Evolutionary conservation across 768 basidiomycete genomes (phyloP), one percentile per base, ranked within the genome.

Genomic region (Pulveroboletus sp.): DNA sequence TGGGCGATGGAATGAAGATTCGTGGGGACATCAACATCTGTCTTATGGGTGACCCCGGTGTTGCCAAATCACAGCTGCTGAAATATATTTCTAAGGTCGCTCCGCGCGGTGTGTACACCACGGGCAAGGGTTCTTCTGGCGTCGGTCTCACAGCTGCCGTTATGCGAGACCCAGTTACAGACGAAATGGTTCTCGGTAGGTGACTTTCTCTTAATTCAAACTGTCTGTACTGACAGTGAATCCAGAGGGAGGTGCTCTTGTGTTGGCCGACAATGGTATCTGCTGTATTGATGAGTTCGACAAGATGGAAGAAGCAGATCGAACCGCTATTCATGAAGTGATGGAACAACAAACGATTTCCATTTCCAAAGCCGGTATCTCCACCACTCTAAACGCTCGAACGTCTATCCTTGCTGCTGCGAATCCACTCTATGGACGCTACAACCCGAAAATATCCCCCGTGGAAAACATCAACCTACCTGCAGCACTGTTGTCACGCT

Each of bases 331-430:
- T 54, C 96, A 99, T 72, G 96, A 99, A 78, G 96, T 99, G 52
- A 99, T 99, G 96, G 95, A 98, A 71, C 96, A 98, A 69, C 96
- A 99, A 72, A 99, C 96, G 0, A 97, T 99, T 49, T 98, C 95
- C 3, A 99, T 99, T 55, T 96, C 96, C 38, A 99, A 98, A 70
- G 96, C 96, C 5, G 96, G 96, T 21, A 99, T 99, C 64, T 94
- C 95, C 8, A 99, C 96, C 8, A 98, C 96, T 1, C 77, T 99
- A 41, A 98, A 98, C 62, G 96, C 96, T 24, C 85, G 96, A 45
- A 95, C 95, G 2, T 98, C 96, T 8, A 91, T 99, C 63, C 82
- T 99, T 12, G 96, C 96, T 3, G 96, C 96, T 10, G 96, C 96
- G 50, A 99, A 99, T 69, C 96, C 96, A 32, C 74, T 98, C 0